Percentiles rank a stretch among this genome's conserved stretches.
Evolutionary conservation across 1,139 yeast species (phyloP).

Genomic region (Yamadazyma dendronema): DNA sequence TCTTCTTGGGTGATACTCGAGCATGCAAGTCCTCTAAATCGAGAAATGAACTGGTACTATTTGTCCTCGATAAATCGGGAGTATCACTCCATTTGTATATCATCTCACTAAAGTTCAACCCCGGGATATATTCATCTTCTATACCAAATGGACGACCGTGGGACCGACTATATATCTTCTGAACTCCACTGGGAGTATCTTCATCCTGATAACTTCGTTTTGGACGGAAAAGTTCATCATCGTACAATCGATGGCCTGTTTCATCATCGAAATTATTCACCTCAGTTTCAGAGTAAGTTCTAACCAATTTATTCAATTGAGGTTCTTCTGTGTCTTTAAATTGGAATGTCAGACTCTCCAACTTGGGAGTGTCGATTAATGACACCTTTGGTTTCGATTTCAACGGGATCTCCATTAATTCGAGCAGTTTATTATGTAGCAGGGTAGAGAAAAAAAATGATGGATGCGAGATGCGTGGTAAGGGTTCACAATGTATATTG

Average conservation of each 20-base stretch:
- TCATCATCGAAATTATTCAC: constrained; percentile 50
- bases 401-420: constrained; percentile 41
- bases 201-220: constrained; percentile 12
- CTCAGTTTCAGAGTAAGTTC: constrained; percentile 59
- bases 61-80: constrained; percentile 19
- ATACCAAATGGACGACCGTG: constrained; percentile 39
- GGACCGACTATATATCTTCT: constrained; percentile 26
- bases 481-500: too few relatives aligned
- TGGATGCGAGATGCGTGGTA: background rate
- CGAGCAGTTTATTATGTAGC: constrained; percentile 2
- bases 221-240: constrained; percentile 49
- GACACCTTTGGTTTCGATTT: constrained; percentile 45
- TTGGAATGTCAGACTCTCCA: constrained; percentile 10
- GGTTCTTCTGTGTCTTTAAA: constrained; percentile 5
- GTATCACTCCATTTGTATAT: constrained; percentile 34
- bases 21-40: constrained; percentile 48
- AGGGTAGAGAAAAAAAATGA: constrained; percentile 1
- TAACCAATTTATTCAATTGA: constrained; percentile 24
- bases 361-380: constrained; percentile 26
- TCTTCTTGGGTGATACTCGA: constrained; percentile 48
- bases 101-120: constrained; percentile 51
- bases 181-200: constrained; percentile 10
- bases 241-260: constrained; percentile 49
- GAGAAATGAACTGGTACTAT: constrained; percentile 32
- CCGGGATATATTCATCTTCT: constrained; percentile 74